phyloP scores from a whole-genome alignment of 164 flowering plant genomes.

The Magnolia sinica region DNA sequence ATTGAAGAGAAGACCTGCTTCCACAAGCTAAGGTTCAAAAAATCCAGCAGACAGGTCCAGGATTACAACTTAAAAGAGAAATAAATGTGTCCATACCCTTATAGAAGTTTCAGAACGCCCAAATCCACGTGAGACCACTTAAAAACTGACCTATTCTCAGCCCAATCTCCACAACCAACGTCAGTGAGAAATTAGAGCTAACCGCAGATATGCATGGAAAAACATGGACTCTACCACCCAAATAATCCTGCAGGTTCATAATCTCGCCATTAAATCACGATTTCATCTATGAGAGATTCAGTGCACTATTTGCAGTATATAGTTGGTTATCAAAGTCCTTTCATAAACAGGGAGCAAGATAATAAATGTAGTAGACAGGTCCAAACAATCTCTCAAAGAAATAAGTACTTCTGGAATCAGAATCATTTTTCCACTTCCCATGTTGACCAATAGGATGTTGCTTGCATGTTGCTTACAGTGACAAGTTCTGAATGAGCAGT shows the following conservation, averaged over 20 bases:
- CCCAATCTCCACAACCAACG: conserved; percentile 9
- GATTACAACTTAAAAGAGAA: conserved; percentile 8
- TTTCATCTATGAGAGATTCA: conserved; percentile 13
- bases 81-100: background rate
- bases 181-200: conserved; percentile 10
- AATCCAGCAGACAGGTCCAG: conserved; percentile 10
- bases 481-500: too few species aligned
- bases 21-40: conserved; percentile 25
- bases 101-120: conserved; percentile 6
- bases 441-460: background rate
- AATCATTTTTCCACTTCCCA: background rate
- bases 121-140: conserved; percentile 18
- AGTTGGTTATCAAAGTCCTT: conserved; percentile 13
- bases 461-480: background rate
- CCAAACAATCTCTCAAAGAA: conserved; percentile 14
- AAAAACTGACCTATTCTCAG: background rate
- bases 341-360: background rate
- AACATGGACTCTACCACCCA: conserved; percentile 11
- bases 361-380: background rate
- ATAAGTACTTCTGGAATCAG: conserved; percentile 10
- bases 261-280: conserved; percentile 8
- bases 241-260: conserved; percentile 24
- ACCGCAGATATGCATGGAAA: conserved; percentile 9
- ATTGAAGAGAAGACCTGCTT: conserved; percentile 20
- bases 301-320: background rate